phyloP scores from a whole-genome alignment of 257 asterid genomes.

The Solanum verrucosum region DNA sequence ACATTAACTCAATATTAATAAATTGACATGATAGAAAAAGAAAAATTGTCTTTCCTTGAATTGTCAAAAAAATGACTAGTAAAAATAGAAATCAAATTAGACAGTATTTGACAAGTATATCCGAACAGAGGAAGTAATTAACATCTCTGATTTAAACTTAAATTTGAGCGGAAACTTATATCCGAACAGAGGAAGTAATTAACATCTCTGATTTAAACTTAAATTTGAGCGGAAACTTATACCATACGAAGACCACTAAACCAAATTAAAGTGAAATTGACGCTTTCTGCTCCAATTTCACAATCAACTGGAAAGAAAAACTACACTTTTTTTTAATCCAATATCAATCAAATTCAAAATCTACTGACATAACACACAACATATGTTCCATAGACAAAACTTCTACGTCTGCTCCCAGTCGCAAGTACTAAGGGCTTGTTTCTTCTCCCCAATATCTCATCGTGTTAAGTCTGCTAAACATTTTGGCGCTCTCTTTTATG shows the following conservation, averaged over 20 bases:
- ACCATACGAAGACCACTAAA: background rate
- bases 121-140: background rate
- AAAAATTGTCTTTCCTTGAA: background rate
- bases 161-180: background rate
- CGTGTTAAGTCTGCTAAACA: background rate
- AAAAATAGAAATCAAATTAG: too few relatives aligned
- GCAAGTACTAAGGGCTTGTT: background rate
- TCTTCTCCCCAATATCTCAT: background rate
- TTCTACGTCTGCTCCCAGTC: background rate
- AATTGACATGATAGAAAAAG: background rate
- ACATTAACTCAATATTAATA: background rate
- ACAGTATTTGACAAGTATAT: too few relatives aligned
- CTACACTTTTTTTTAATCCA: background rate
- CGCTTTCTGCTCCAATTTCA: background rate
- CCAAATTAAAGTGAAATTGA: background rate
- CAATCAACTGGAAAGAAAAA: background rate
- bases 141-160: background rate
- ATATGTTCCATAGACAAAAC: background rate
- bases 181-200: background rate
- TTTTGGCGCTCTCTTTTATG: background rate
- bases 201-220: background rate
- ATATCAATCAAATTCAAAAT: background rate
- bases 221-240: background rate
- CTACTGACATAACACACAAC: background rate
- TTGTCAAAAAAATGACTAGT: background rate